Percentiles rank a stretch among this genome's conserved stretches.
Evolutionary conservation across 208 protist genomes (phyloP).

Genomic region (Leishmania martiniquensis): DNA sequence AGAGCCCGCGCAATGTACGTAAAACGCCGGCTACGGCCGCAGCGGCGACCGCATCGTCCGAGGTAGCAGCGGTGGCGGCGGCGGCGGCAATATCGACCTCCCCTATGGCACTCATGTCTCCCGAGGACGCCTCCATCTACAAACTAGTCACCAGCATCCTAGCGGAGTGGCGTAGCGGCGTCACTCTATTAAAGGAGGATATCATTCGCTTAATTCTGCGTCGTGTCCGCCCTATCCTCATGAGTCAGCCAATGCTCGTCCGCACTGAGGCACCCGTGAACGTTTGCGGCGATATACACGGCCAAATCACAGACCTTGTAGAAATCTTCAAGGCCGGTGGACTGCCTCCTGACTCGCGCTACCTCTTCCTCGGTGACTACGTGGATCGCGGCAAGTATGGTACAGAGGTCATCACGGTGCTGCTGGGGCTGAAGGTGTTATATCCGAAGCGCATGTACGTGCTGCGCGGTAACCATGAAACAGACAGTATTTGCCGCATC

Average conservation of each 20-base stretch:
- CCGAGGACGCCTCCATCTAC: constrained; percentile 26
- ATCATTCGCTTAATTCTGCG: constrained; percentile 57
- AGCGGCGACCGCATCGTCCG: background rate
- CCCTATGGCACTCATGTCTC: constrained; percentile 16
- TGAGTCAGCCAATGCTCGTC: constrained; percentile 85
- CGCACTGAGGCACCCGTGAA: constrained; percentile 75
- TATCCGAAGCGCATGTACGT: constrained; percentile 98
- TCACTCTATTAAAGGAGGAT: constrained; percentile 51
- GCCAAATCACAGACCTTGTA: constrained; percentile 96
- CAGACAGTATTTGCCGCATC: constrained; percentile 97
- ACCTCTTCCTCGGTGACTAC: constrained; percentile 99
- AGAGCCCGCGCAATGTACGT: background rate
- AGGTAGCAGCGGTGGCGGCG: background rate
- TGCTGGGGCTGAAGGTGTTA: constrained; percentile 95
- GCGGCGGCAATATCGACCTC: constrained; percentile 3
- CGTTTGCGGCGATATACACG: constrained; percentile 96
- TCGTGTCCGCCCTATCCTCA: constrained; percentile 54
- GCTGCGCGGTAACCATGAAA: constrained; percentile 99
- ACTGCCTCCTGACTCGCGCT: constrained; percentile 82
- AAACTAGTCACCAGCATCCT: constrained; percentile 35
- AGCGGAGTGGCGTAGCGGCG: constrained; percentile 39
- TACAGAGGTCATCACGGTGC: constrained; percentile 92
- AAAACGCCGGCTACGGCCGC: constrained; percentile 9
- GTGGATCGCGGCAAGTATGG: constrained; percentile 98
- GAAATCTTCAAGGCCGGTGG: constrained; percentile 95